Conservation (phyloP, 495 filamentous ascomycete species). For the Diplogelasinospora grovesii region DNA sequence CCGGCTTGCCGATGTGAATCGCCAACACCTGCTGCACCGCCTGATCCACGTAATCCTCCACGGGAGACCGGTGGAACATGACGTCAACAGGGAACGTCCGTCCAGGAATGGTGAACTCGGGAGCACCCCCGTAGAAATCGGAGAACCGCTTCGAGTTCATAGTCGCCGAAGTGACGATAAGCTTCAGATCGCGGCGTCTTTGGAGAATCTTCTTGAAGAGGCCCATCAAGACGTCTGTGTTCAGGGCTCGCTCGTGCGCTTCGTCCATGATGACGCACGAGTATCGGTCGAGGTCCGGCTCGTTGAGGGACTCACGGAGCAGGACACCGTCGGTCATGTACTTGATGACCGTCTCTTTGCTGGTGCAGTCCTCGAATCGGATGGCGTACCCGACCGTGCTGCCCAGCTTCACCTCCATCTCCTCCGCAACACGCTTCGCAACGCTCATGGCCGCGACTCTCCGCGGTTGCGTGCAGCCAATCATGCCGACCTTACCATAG, state of each 20-base stretch:
- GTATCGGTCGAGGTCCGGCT: conserved; percentile 90
- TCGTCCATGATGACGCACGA: conserved; percentile 99
- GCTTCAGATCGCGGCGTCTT: conserved; percentile 80
- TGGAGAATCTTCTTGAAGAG: conserved; percentile 95
- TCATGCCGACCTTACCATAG: conserved; percentile 78
- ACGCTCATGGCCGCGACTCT: conserved; percentile 98
- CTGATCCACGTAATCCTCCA: conserved; percentile 95
- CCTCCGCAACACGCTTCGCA: conserved; percentile 95
- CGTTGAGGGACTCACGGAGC: conserved; percentile 84
- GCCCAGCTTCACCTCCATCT: conserved; percentile 96
- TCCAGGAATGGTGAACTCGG: conserved; percentile 94
- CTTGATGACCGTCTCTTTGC: conserved; percentile 89
- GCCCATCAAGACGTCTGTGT: conserved; percentile 96
- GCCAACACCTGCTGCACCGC: conserved; percentile 94
- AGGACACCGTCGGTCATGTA: conserved; percentile 99
- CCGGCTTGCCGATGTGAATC: conserved; percentile 90
- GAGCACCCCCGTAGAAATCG: conserved; percentile 94
- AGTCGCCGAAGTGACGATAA: conserved; percentile 97
- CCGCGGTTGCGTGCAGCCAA: conserved; percentile 91
- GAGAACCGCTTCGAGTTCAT: conserved; percentile 98
- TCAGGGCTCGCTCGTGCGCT: conserved; percentile 93
- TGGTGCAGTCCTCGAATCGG: conserved; percentile 97
- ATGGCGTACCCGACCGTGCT: conserved; percentile 92
- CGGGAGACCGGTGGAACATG: conserved; percentile 90
- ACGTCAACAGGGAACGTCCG: conserved; percentile 96